phyloP scores from a whole-genome alignment of 768 basidiomycete genomes.

The Leccinum subtestaceum region DNA sequence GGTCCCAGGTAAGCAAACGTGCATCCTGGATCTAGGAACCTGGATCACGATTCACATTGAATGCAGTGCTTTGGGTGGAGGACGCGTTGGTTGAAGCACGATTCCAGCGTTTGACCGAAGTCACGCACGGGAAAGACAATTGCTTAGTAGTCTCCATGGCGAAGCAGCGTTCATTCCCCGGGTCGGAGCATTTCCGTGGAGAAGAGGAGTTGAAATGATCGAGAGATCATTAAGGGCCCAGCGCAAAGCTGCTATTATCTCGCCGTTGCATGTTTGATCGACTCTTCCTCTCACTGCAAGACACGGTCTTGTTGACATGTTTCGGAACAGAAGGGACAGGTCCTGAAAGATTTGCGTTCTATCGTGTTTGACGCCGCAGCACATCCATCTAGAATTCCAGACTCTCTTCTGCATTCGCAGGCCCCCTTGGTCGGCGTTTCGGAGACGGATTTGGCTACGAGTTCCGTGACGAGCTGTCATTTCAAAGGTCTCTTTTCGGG shows the following conservation, averaged over 20 bases:
- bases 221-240: conserved; percentile 77
- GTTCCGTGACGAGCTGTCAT: conserved; percentile 76
- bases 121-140: conserved; percentile 39
- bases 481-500: conserved; percentile 63
- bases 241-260: conserved; percentile 70
- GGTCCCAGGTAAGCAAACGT: conserved; percentile 53
- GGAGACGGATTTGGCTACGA: conserved; percentile 88
- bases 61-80: conserved; percentile 55
- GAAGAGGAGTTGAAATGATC: conserved; percentile 71
- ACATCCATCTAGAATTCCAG: conserved; percentile 52
- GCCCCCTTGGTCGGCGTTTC: conserved; percentile 71
- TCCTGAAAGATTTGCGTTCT: conserved; percentile 76
- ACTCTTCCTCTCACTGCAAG: conserved; percentile 3
- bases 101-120: conserved; percentile 80
- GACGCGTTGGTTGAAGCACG: conserved; percentile 76
- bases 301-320: conserved; percentile 9
- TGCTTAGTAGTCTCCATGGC: conserved; percentile 27
- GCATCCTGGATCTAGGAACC: conserved; percentile 11
- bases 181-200: conserved; percentile 64
- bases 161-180: conserved; percentile 42
- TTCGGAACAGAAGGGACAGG: conserved; percentile 68
- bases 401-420: conserved; percentile 74
- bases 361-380: conserved; percentile 37
- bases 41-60: conserved; percentile 13
- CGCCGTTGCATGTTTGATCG: conserved; percentile 58